Base-by-base conservation (phyloP, 768 basidiomycete species). In the Tephrocybe sp. region DNA sequence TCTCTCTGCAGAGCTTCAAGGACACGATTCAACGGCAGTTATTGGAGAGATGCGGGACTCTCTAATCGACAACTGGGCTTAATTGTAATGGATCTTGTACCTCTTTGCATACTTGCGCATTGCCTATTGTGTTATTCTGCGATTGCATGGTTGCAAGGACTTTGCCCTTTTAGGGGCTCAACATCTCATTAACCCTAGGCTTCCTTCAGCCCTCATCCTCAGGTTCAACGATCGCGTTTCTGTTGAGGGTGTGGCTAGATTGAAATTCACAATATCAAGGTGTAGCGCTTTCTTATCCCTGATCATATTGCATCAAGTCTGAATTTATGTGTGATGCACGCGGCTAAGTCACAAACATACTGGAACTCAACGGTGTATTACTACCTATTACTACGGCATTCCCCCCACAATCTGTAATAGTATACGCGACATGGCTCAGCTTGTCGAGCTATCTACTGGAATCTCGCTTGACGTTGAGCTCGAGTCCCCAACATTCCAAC, bases 41-140 rank as follows among this genome's bases (percentile, higher is more conserved):
- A 91, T 94, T 61, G 86, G 84, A 60, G 89, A 91, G 73, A 93
- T 94, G 91, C 80, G 91, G 50, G 91, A 93, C 61, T 83, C 88
- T 27, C 75, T 94, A 42, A 89, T 94, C 65, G 91, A 89, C 76
- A 92, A 90, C 72, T 94, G 91, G 86, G 92, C 92, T 70, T 91
- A 69, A 75, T 47, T 39, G 24, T 8, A 24, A 8, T 19, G 36
- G 36, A 37, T 25, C 23, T 7, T 13, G 18, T 34, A 22, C 27
- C 5, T 34, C 37, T 34, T 37, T 29, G n/a, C 37, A 39, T 37
- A 25, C 33, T 34, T 15, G 33, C 33, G 33, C 33, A 10, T 12
- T 34, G 8, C 15, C 33, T 15, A n/a, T 15, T 34, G 8, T 34
- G 33, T 15, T 10, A 15, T 34, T 15, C 33, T 10, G 5, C 33